Base-by-base conservation (phyloP, 2,329 filamentous ascomycete species). In the Ciborinia camelliae region DNA sequence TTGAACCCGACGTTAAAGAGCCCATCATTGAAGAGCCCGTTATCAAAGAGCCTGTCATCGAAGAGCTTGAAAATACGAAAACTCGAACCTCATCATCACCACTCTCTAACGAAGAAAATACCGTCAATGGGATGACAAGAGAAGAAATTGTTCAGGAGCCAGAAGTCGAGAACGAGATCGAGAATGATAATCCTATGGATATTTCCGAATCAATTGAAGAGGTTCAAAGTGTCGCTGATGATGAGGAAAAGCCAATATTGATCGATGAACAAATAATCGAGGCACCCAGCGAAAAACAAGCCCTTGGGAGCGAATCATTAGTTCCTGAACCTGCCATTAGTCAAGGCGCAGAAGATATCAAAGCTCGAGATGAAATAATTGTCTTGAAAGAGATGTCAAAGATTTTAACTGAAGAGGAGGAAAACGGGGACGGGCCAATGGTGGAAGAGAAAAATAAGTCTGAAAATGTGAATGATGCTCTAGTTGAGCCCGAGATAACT, bases 91-190 rank as follows among this genome's bases (percentile, higher is more conserved):
- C 12, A 26, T 1, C 5, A 9, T 3, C 12, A 10, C 2, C 9
- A 2, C 3, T 4, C 0, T 0, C 28, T 0, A 20, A 1, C 1
- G 20, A 59, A 47, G 20, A 47, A 0, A 9, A 35, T 12, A 18
- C 1, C 2, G 0, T 26, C n/a, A 7, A 7, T 6, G 26, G 10
- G 0, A 4, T 1, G 7, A 3, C 26, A 4, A 1, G 8, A 32
- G 30, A 26, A 20, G 2, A 35, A 7, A 14, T 8, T 0, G 26
- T 6, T 20, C 4, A 1, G 9, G 30, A 59, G 41, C 7, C 14
- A 37, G 55, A 59, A 18, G 14, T 20, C 1, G 4, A 12, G n/a
- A 20, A 14, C 1, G 14, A 37, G 8, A 20, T 20, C 1, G 4
- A 12, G n/a, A 20, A 14, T 2, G 14, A 37, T 4, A 20, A 59